phyloP scores from a whole-genome alignment of 2,329 filamentous ascomycete genomes.

The Epicoccum nigrum region DNA sequence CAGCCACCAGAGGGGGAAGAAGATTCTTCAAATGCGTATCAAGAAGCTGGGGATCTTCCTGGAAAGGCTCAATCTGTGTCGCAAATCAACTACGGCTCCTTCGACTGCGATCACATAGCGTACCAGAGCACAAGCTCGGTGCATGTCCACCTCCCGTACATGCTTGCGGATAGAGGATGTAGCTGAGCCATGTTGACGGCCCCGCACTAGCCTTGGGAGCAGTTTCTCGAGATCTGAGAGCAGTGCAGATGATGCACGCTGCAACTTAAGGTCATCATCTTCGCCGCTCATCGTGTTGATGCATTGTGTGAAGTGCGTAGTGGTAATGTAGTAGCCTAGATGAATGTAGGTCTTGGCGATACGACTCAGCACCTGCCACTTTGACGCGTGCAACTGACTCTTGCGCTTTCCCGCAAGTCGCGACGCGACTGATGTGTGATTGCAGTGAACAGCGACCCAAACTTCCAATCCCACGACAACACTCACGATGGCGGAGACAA shows the following conservation, averaged over 20 bases:
- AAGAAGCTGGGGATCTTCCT: constrained; percentile 92
- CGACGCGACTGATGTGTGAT: constrained; percentile 7
- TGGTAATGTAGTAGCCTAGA: constrained; percentile 1
- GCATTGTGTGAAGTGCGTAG: constrained; percentile 2
- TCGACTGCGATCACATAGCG: background rate
- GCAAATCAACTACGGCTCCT: constrained; percentile 7
- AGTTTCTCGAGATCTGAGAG: constrained; percentile 40
- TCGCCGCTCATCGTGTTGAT: constrained; percentile 47
- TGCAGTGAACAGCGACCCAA: constrained; percentile 1
- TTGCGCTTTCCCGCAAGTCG: constrained; percentile 21
- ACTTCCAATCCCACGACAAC: constrained; percentile 1
- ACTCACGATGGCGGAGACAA: constrained; percentile 57
- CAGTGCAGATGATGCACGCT: constrained; percentile 49
- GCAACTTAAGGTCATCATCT: constrained; percentile 55
- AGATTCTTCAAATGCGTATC: constrained; percentile 81
- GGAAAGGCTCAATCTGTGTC: constrained; percentile 77
- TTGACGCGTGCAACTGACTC: constrained; percentile 39
- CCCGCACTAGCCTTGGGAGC: constrained; percentile 48
- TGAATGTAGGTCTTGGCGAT: constrained; percentile 17
- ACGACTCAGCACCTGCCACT: constrained; percentile 36
- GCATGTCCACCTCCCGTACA: constrained; percentile 50
- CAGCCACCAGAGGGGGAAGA: constrained; percentile 74
- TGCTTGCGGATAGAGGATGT: constrained; percentile 41
- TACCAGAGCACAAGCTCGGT: constrained; percentile 47
- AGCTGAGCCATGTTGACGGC: constrained; percentile 29